Conservation (phyloP, 768 basidiomycete species). For the Antrodiella citrinella region DNA sequence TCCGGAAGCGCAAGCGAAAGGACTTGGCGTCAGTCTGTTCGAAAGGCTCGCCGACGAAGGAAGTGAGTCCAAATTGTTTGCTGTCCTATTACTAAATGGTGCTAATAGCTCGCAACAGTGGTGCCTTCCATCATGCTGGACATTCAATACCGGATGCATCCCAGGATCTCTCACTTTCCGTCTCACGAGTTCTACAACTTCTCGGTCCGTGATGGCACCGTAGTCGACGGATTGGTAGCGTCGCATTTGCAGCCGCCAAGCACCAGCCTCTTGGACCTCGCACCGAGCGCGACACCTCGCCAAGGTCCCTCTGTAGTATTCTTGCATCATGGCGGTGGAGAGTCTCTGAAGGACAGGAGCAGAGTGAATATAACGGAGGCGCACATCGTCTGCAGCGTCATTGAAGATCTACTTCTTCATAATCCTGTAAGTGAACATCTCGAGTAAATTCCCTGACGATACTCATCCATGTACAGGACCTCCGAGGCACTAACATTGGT, state of each 20-base stretch:
- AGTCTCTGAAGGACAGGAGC: slow-evolving; percentile 63
- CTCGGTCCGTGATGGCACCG: slow-evolving; percentile 67
- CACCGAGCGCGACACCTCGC: slow-evolving; percentile 9
- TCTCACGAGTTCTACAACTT: slow-evolving; percentile 74
- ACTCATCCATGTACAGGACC: slow-evolving; percentile 32
- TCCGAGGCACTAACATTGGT: slow-evolving; percentile 74
- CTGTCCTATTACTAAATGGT: neutral
- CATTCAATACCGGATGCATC: slow-evolving; percentile 96
- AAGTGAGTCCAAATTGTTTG: slow-evolving; percentile 37
- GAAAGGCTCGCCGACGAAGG: slow-evolving; percentile 83
- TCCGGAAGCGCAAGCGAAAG: slow-evolving; percentile 61
- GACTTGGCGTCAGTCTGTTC: slow-evolving; percentile 77
- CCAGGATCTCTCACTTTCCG: slow-evolving; percentile 81
- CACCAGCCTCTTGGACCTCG: slow-evolving; percentile 33
- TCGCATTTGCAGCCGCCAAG: slow-evolving; percentile 52
- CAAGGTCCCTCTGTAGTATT: slow-evolving; percentile 64
- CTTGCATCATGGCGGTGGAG: slow-evolving; percentile 68
- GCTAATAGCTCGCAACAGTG: slow-evolving; percentile 29
- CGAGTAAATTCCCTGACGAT: neutral
- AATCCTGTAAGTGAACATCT: slow-evolving; percentile 56
- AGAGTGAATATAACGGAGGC: slow-evolving; percentile 74
- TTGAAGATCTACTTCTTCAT: slow-evolving; percentile 71
- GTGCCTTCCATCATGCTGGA: slow-evolving; percentile 91
- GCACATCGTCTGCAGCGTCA: slow-evolving; percentile 64
- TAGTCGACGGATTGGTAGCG: slow-evolving; percentile 35